These are phyloP conservation scores for Vanrija humicola DNA, from an alignment of 1,284 basidiomycete genomes.

Conservation along the genomic window DNA sequence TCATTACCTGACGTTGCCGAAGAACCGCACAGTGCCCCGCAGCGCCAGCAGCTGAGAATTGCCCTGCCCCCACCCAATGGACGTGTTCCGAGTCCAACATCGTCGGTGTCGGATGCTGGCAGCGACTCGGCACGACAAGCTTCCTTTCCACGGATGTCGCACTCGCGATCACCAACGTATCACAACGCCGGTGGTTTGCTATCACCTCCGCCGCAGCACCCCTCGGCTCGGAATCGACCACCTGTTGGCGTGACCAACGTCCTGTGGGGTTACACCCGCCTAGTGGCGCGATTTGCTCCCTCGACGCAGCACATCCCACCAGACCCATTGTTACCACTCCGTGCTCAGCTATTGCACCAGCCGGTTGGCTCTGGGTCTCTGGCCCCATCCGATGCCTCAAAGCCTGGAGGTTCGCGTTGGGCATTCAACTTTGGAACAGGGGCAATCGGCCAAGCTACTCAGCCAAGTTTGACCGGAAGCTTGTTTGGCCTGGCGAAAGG, in stretches of 20 bases:
- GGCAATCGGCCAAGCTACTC: conserved; percentile 37
- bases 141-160: conserved; percentile 2
- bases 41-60: background rate
- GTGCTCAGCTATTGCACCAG: conserved; percentile 44
- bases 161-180: conserved; percentile 30
- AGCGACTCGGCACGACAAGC: background rate
- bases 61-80: conserved; percentile 2
- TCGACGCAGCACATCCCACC: conserved; percentile 48
- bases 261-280: conserved; percentile 46
- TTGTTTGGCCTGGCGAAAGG: conserved; percentile 47
- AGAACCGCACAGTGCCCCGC: conserved; percentile 1
- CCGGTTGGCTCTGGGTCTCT: conserved; percentile 46
- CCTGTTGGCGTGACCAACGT: conserved; percentile 34
- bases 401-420: conserved; percentile 29
- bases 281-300: conserved; percentile 46
- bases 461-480: conserved; percentile 47
- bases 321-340: conserved; percentile 48
- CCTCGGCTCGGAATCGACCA: conserved; percentile 20
- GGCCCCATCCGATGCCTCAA: conserved; percentile 25
- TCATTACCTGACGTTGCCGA: conserved; percentile 12
- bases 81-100: background rate
- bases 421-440: conserved; percentile 45
- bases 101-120: too few relatives aligned
- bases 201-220: conserved; percentile 29
- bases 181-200: conserved; percentile 31